Conservation (phyloP, 2,329 filamentous ascomycete genomes). For the Trichoderma citrinoviride region DNA sequence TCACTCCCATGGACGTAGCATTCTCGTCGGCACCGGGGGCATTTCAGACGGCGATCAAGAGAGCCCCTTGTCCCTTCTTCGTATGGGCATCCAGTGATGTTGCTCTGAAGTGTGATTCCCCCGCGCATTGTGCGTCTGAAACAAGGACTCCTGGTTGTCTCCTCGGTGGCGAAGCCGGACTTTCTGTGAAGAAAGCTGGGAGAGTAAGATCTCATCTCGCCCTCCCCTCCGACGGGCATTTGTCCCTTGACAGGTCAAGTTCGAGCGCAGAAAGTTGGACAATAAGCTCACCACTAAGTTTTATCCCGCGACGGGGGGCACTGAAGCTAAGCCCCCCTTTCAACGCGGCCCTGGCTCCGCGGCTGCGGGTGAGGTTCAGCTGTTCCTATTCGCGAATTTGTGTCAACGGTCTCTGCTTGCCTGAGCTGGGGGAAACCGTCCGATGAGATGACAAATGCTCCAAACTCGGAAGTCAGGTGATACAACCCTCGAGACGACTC, state of each 20-base stretch:
- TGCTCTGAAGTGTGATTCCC: background rate
- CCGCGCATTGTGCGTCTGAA: background rate
- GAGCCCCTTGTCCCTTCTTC: background rate
- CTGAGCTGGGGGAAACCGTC: background rate
- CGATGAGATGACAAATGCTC: background rate
- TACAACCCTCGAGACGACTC: background rate
- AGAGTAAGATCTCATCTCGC: background rate
- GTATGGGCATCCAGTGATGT: background rate
- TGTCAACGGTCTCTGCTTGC: background rate
- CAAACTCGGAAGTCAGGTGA: background rate
- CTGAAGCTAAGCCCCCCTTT: background rate
- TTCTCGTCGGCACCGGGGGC: background rate
- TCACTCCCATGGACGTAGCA: background rate
- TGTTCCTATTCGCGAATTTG: too few species aligned
- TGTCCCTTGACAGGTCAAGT: background rate
- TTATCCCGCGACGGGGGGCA: background rate
- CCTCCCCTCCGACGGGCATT: background rate
- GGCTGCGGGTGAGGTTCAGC: constrained; percentile 1
- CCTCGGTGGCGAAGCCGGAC: background rate
- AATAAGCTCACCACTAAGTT: background rate
- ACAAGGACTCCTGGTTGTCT: background rate
- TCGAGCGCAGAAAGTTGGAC: background rate
- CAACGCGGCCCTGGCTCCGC: background rate
- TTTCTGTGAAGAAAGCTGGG: background rate
- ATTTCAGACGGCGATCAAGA: background rate